A percentile compares a stretch with the other conserved stretches of the same genome.
Conservation (phyloP, 331 rosid genomes). For the Ulmus americana region DNA sequence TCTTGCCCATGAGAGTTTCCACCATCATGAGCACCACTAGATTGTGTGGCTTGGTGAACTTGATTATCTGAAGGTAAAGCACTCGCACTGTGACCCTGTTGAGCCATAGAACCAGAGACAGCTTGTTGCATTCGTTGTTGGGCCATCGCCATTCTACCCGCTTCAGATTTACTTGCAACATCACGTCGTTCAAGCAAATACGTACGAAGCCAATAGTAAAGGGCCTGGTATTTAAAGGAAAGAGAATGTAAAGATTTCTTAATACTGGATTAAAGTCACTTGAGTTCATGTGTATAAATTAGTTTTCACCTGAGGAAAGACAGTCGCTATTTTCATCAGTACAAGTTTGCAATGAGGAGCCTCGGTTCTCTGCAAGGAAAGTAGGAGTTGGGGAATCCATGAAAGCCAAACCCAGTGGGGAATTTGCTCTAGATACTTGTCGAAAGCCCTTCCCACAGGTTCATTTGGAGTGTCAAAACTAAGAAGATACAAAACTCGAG, state of each 20-base stretch:
- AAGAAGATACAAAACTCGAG: conserved; percentile 92
- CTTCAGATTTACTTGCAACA: conserved; percentile 93
- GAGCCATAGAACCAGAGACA: conserved; percentile 51
- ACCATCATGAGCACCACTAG: conserved; percentile 85
- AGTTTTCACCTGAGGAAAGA: conserved; percentile 78
- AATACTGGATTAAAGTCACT: conserved; percentile 2
- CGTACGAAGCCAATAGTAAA: conserved; percentile 97
- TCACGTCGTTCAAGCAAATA: conserved; percentile 94
- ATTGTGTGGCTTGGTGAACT: conserved; percentile 69
- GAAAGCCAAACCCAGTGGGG: conserved; percentile 99
- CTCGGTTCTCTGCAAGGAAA: conserved; percentile 94
- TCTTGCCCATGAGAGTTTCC: conserved; percentile 88
- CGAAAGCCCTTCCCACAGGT: conserved; percentile 90
- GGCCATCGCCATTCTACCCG: conserved; percentile 78
- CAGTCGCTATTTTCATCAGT: conserved; percentile 74
- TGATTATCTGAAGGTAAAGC: conserved; percentile 59
- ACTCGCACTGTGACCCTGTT: conserved; percentile 54
- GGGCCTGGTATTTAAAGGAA: conserved; percentile 51
- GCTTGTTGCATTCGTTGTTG: conserved; percentile 87
- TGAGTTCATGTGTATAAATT: conserved; percentile 3
- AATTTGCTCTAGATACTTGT: conserved; percentile 78
- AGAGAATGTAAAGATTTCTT: conserved; percentile 23
- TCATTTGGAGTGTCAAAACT: conserved; percentile 90
- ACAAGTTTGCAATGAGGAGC: conserved; percentile 95
- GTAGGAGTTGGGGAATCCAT: conserved; percentile 99